Evolutionary conservation across 2,329 filamentous ascomycete species (phyloP).

Genomic region (Trichoderma oligosporum): DNA sequence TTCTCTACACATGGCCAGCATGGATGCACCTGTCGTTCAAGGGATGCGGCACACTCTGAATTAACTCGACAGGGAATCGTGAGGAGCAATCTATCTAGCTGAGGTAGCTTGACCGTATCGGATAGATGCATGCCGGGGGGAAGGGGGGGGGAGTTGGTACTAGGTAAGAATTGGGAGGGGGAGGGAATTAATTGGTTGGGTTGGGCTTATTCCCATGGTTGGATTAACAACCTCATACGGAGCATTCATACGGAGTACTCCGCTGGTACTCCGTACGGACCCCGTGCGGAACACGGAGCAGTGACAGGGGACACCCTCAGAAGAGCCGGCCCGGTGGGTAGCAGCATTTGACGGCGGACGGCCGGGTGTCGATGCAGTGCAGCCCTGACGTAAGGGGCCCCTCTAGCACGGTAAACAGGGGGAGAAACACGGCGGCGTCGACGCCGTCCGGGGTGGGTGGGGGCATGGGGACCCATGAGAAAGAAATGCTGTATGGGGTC

Average conservation of each 20-base stretch:
- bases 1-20: too few relatives aligned
- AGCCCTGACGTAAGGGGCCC: constrained; percentile 19
- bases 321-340: constrained; percentile 16
- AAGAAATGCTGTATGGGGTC: background rate
- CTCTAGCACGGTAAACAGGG: constrained; percentile 1
- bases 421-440: constrained; percentile 7
- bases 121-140: constrained; percentile 6
- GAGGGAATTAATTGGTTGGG: background rate
- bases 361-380: constrained; percentile 20
- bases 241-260: constrained; percentile 14
- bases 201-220: background rate
- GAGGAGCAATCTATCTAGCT: background rate
- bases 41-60: background rate
- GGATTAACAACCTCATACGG: background rate
- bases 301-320: constrained; percentile 2
- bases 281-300: constrained; percentile 17
- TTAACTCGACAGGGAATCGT: background rate
- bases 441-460: constrained; percentile 13
- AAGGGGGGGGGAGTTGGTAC: too few relatives aligned
- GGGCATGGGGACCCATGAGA: background rate
- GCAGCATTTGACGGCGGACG: constrained; percentile 15
- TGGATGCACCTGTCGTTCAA: background rate
- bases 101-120: constrained; percentile 15
- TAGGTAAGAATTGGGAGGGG: background rate
- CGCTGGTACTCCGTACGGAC: constrained; percentile 19